These are phyloP conservation scores for Solanum hybrid DNA, from an alignment of 305 asterid species.

Conservation along the genomic window DNA sequence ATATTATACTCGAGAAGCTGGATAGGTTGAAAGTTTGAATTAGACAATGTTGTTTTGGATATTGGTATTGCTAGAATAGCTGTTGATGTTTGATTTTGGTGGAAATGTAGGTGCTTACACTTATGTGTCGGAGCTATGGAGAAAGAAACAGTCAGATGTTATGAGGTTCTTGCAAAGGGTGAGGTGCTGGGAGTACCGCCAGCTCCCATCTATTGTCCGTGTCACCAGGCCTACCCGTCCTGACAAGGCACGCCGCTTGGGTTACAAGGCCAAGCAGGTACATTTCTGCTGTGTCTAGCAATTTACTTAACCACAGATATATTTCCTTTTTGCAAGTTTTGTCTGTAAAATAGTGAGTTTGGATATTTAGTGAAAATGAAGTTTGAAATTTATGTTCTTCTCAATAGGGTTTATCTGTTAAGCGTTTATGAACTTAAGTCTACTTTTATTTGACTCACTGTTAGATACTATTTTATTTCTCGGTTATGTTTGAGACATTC, in stretches of 20 bases:
- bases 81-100: background rate
- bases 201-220: conserved; percentile 20
- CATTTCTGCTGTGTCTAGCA: background rate
- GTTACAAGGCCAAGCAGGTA: conserved; percentile 24
- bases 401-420: background rate
- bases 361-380: background rate
- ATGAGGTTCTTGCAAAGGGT: conserved; percentile 21
- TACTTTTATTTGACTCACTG: background rate
- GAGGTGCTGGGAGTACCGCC: conserved; percentile 23
- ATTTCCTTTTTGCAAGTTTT: background rate
- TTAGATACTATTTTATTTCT: background rate
- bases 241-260: conserved; percentile 24
- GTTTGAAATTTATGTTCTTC: background rate
- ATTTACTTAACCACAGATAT: background rate
- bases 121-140: conserved; percentile 18
- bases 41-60: background rate
- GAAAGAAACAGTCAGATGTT: conserved; percentile 20
- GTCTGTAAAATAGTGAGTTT: background rate
- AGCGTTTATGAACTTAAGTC: background rate
- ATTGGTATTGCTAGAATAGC: background rate
- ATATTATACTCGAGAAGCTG: no score
- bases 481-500: background rate
- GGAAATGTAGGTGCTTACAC: conserved; percentile 11
- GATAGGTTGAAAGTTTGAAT: no score
- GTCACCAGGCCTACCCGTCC: conserved; percentile 21